Evolutionary conservation across 768 basidiomycete species (phyloP).

Genomic region (Tremella yokohamensis): DNA sequence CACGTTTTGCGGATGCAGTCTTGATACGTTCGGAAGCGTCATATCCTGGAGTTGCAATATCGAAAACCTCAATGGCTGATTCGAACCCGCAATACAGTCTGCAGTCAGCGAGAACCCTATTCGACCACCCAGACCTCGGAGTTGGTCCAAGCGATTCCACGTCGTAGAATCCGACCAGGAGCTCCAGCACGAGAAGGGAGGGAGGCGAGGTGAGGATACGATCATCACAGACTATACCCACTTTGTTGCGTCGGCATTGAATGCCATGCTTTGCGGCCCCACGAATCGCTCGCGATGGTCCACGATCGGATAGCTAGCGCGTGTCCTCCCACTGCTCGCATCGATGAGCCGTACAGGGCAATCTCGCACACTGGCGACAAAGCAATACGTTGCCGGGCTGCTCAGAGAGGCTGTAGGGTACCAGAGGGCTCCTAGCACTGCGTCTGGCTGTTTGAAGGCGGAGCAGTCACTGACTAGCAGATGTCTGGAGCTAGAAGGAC

Average conservation of each 20-base stretch:
- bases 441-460: constrained; percentile 59
- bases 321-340: constrained; percentile 73
- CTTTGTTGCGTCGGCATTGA: constrained; percentile 68
- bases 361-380: constrained; percentile 77
- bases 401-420: constrained; percentile 68
- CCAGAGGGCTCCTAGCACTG: constrained; percentile 78
- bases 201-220: not conserved
- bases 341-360: constrained; percentile 81
- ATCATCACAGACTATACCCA: constrained; percentile 46
- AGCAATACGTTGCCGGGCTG: constrained; percentile 70
- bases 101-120: no score
- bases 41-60: constrained; percentile 67
- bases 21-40: constrained; percentile 60
- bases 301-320: constrained; percentile 86
- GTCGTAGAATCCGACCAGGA: no score
- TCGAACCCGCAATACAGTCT: constrained; percentile 86
- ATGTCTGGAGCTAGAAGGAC: no score
- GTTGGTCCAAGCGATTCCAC: no score
- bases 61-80: constrained; percentile 80
- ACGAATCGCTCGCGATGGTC: constrained; percentile 90
- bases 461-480: no score
- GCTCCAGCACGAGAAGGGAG: no score
- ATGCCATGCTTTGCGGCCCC: constrained; percentile 78
- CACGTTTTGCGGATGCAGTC: constrained; percentile 68
- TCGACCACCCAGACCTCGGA: no score